phyloP scores from a whole-genome alignment of 441 rosid species.

The Sinapis alba region DNA sequence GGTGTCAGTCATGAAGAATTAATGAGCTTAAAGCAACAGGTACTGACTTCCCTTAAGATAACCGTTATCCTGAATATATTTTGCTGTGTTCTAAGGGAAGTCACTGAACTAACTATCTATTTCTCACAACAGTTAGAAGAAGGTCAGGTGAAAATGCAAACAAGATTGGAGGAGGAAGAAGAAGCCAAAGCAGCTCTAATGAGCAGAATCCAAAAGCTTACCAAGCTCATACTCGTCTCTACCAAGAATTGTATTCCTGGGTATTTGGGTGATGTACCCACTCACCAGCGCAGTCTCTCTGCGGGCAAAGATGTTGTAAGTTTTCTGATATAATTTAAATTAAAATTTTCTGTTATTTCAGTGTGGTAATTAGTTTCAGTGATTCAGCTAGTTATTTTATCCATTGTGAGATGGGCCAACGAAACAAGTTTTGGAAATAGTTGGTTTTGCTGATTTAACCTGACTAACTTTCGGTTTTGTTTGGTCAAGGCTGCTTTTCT shows the following conservation, averaged over 20 bases:
- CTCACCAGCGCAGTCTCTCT: slow-evolving; percentile 72
- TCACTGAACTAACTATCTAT: slow-evolving; percentile 15
- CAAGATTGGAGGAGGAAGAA: slow-evolving; percentile 99
- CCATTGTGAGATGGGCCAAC: slow-evolving; percentile 6
- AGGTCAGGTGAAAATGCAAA: slow-evolving; percentile 99
- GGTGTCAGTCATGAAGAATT: slow-evolving; percentile 97
- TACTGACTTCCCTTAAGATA: slow-evolving; percentile 33
- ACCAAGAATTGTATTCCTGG: slow-evolving; percentile 86
- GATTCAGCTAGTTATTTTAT: neutral
- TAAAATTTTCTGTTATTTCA: neutral
- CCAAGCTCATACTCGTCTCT: slow-evolving; percentile 98
- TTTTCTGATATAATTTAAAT: slow-evolving; percentile 21
- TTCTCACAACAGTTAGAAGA: slow-evolving; percentile 74
- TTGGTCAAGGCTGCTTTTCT: slow-evolving; percentile 23
- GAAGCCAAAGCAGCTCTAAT: slow-evolving; percentile 99
- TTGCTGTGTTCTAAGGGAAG: slow-evolving; percentile 3
- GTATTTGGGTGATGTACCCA: slow-evolving; percentile 60
- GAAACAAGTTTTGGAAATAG: neutral
- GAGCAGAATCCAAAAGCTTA: slow-evolving; percentile 98
- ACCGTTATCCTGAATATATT: neutral
- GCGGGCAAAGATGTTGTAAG: slow-evolving; percentile 77
- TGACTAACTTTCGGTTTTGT: slow-evolving; percentile 11
- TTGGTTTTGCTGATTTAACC: neutral
- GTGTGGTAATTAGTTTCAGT: neutral
- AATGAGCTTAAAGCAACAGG: slow-evolving; percentile 89